A percentile compares a stretch with the other conserved stretches of the same genome.
Evolutionary conservation across 768 basidiomycete genomes (phyloP).

Genomic region (Pleurotus sapidus): DNA sequence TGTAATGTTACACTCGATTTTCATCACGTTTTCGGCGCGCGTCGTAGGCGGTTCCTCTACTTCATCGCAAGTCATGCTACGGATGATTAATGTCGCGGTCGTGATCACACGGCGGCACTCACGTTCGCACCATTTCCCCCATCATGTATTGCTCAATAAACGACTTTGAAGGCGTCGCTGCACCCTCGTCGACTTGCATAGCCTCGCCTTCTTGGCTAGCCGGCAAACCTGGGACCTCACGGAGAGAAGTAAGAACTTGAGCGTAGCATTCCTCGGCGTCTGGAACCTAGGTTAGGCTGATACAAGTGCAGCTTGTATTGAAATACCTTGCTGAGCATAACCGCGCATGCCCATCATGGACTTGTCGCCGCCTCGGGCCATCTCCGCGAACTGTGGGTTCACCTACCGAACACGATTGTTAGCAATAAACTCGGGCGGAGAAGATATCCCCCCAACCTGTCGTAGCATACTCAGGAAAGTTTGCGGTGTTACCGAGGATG

Average conservation of each 20-base stretch:
- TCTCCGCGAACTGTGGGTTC: constrained; percentile 90
- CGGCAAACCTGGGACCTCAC: constrained; percentile 58
- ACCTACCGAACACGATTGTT: constrained; percentile 16
- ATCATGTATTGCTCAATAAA: constrained; percentile 83
- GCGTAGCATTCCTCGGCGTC: constrained; percentile 93
- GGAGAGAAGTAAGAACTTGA: constrained; percentile 68
- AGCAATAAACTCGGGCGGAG: no score
- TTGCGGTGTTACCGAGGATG: constrained; percentile 70
- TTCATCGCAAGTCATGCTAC: constrained; percentile 79
- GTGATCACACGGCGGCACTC: constrained; percentile 10
- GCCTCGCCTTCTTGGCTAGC: constrained; percentile 16
- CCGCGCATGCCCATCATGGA: constrained; percentile 28
- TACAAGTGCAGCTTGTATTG: constrained; percentile 20
- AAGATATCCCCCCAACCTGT: no score
- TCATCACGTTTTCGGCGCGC: constrained; percentile 71
- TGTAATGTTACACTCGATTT: constrained; percentile 93
- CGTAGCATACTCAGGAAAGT: constrained; percentile 70
- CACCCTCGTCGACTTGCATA: constrained; percentile 19
- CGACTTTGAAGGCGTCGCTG: constrained; percentile 30
- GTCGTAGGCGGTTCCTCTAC: constrained; percentile 72
- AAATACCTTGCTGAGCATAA: constrained; percentile 78
- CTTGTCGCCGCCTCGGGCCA: constrained; percentile 39
- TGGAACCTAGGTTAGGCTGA: constrained; percentile 20
- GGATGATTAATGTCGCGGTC: neutral
- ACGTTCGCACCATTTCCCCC: constrained; percentile 76